Base-by-base conservation (phyloP, 2,329 filamentous ascomycete species). In the Nemania diffusa region DNA sequence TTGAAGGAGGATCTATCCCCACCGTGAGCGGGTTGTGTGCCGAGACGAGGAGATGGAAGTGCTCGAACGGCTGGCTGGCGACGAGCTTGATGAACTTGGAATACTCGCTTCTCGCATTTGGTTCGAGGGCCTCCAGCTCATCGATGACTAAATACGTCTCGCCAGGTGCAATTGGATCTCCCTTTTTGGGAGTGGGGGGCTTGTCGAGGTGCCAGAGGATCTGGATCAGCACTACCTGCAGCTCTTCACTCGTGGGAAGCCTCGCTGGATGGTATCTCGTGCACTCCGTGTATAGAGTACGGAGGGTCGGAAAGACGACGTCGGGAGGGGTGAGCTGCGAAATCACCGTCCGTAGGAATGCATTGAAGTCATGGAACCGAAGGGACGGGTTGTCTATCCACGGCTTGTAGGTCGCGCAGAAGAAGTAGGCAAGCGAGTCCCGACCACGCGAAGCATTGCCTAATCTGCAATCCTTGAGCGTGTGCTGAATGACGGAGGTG, bases 391-490 rank as follows among this genome's bases (percentile, higher is more conserved):
- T 6, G 1, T 26, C 27, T 4, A 42, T 11, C 32, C 52, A 26
- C 7, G 58, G 52, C 17, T 22, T 24, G 27, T 72, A 59, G 17
- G 68, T 68, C 22, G 57, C 34, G 50, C 61, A 64, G 51, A 69
- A 70, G 44, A 73, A 71, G 57, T 73, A 73, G 13, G 66, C 68
- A 17, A 70, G 58, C 27, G 65, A 71, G 26, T 70, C 69, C 40
- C 68, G 61, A 3, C 53, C 9, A 11, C 60, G 66, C 15, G 26
- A n/a, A 8, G 40, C 24, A 34, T 34, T 40, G 15, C 37, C 44
- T 22, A 64, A 24, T 11, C 57, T 50, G 15, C 68, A 70, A 0
- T 13, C 11, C 17, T 17, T 52, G 20, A 55, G 32, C 22, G 68
- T 70, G n/a, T 61, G 50, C 2, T 69, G 58, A 32, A 71, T 65